Conservation (phyloP, 2,329 filamentous ascomycete genomes). For the Tolypocladium inflatum region DNA sequence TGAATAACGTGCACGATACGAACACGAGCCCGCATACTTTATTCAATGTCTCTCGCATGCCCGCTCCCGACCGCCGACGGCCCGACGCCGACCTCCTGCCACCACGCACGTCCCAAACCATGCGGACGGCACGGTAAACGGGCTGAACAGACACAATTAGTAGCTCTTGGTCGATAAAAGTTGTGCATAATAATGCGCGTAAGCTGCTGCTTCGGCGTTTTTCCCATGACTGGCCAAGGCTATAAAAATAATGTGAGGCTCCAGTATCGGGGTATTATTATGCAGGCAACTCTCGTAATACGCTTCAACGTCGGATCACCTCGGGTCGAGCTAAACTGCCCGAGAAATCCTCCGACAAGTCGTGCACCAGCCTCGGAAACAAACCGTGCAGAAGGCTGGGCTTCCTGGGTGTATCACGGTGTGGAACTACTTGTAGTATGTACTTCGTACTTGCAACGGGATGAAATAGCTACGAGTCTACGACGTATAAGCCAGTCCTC, state of each 20-base stretch:
- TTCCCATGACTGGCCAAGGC: neutral
- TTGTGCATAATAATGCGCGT: neutral
- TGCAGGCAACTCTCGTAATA: neutral
- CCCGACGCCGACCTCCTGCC: neutral
- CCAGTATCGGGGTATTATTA: neutral
- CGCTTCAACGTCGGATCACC: neutral
- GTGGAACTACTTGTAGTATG: neutral
- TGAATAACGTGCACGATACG: neutral
- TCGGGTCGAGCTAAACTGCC: neutral
- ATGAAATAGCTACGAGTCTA: neutral
- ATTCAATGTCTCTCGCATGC: neutral
- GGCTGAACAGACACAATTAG: neutral
- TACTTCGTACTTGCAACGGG: neutral
- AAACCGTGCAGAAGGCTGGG: neutral
- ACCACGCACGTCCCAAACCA: neutral
- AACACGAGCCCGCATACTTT: neutral
- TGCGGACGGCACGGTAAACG: too few relatives aligned
- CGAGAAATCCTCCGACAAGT: neutral
- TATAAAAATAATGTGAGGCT: neutral
- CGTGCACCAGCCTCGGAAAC: neutral
- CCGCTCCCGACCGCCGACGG: neutral
- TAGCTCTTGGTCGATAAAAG: neutral
- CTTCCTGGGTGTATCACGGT: neutral
- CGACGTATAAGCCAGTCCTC: neutral
- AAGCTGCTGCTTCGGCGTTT: neutral